Conservation (phyloP, 2,329 filamentous ascomycete genomes). For the Sclerotinia nivalis region DNA sequence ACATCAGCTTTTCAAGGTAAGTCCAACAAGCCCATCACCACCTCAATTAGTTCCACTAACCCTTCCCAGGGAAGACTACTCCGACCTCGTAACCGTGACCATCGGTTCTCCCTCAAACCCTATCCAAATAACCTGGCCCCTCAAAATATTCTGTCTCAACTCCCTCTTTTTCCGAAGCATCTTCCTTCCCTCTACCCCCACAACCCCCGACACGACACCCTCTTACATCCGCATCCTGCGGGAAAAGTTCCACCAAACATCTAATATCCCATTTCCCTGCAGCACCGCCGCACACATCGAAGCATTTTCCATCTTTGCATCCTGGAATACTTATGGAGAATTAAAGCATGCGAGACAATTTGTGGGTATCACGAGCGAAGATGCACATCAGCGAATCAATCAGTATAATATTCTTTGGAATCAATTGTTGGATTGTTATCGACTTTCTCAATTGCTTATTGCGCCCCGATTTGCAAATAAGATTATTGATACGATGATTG, state of each 20-base stretch:
- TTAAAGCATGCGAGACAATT: neutral
- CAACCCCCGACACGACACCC: neutral
- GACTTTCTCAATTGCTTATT: neutral
- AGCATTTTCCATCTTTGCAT: neutral
- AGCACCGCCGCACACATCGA: neutral
- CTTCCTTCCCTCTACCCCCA: neutral
- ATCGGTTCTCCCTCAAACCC: neutral
- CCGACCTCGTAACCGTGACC: neutral
- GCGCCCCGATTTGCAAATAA: neutral
- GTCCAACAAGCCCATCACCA: fast-evolving
- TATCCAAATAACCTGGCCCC: neutral
- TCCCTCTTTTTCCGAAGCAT: constrained; percentile 11
- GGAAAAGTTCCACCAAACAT: neutral
- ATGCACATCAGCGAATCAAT: neutral
- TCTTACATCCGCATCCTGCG: neutral
- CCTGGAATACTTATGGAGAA: neutral
- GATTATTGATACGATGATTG: neutral
- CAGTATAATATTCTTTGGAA: neutral
- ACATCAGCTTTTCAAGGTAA: neutral
- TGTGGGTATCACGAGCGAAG: neutral
- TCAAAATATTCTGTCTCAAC: neutral
- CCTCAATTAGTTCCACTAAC: neutral
- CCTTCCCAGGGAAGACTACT: neutral
- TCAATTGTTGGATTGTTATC: neutral
- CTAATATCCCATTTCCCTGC: neutral